Evolutionary conservation across 2,329 filamentous ascomycete genomes (phyloP), one percentile per base, ranked within the genome.

Genomic region (Stachybotrys chartarum): DNA sequence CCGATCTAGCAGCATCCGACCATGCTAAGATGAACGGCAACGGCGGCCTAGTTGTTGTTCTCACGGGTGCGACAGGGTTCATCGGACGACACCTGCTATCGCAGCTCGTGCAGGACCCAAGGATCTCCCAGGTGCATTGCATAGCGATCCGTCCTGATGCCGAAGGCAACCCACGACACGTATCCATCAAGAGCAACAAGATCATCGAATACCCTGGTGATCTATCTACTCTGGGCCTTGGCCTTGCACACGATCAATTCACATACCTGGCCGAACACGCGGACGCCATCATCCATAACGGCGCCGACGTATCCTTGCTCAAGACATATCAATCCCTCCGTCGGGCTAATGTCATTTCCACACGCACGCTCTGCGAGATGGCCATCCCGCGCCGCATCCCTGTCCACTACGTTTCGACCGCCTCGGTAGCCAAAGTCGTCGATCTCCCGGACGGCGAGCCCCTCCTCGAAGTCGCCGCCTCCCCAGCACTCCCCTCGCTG

Each of bases 201-300:
- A 24, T 47, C 16, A 24, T 47, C 17, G 45, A 17, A n/a, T 47
- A 17, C n/a, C 10, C 10, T 8, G 45, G 16, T 17, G 45, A 47
- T n/a, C 45, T 47, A n/a, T n/a, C 16, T 6, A 24, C 16, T 8
- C 11, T 24, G 3, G 45, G 45, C n/a, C 45, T 47, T 12, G 45
- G 16, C n/a, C 18, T 47, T n/a, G 8, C 45, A 12, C 45, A 47
- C 49, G 48, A 59, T 1, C 64, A 67, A n/a, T 62, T 67, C 16
- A 16, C 51, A 4, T 17, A 30, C 0, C 60, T 80, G 3, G 62
- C 64, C 12, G 39, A 46, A 2, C 49, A 62, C 5, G 70, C 65
- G 1, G 70, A 78, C 59, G 59, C 77, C 5, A 76, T 86, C 52
- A 77, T 88, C 30, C 83, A 79, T 61, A 69, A 67, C 39, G 75